Percentiles rank a stretch among this genome's conserved stretches.
Conservation (phyloP, 352 stramenopile genomes). For the Pythium plurisporium region DNA sequence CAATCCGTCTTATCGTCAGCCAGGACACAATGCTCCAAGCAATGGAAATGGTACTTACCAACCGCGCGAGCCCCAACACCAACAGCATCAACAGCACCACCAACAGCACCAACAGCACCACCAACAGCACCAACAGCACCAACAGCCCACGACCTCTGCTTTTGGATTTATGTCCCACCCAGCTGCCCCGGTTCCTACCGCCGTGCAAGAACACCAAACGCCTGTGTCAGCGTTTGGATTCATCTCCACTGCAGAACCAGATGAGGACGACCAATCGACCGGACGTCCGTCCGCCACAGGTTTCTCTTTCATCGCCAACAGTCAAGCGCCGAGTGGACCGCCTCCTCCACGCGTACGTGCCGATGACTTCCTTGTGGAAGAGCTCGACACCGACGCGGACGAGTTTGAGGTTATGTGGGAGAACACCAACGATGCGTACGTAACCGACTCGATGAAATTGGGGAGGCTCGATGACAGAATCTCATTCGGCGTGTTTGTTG, state of each 20-base stretch:
- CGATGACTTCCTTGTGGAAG: constrained; percentile 59
- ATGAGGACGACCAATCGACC: constrained; percentile 41
- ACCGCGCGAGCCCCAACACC: neutral
- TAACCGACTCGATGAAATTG: neutral
- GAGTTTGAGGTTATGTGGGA: constrained; percentile 79
- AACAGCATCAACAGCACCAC: constrained; percentile 1
- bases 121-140: neutral
- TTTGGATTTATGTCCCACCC: constrained; percentile 45
- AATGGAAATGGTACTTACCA: neutral
- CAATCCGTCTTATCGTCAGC: constrained; percentile 29
- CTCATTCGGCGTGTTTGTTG: neutral
- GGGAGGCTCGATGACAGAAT: neutral
- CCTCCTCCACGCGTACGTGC: constrained; percentile 30
- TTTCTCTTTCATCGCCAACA: constrained; percentile 36
- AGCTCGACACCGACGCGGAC: constrained; percentile 38
- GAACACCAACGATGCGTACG: constrained; percentile 71
- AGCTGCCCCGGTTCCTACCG: neutral
- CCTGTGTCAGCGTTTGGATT: constrained; percentile 72
- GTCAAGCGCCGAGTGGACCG: constrained; percentile 14
- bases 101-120: neutral
- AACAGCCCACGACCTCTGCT: constrained; percentile 21
- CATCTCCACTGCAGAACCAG: constrained; percentile 41
- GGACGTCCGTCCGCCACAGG: constrained; percentile 37
- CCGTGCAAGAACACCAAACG: constrained; percentile 4
- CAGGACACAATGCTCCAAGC: constrained; percentile 6